Evolutionary conservation across 345 rosid species (phyloP), one percentile per base, ranked within the genome.

Genomic region (Lepidium didymum): DNA sequence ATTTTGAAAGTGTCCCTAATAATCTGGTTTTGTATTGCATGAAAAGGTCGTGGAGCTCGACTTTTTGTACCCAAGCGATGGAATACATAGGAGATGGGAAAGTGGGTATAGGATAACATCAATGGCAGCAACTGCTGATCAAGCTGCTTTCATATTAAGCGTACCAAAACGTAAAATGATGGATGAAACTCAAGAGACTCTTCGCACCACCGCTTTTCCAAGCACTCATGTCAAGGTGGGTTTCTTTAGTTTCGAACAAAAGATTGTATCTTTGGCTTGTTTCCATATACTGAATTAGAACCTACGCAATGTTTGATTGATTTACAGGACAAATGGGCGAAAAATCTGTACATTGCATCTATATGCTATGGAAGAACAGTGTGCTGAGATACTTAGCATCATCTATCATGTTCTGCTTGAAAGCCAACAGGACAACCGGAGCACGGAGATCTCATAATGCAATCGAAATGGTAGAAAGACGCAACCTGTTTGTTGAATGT

Each of bases 171-270:
- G 85, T 74, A 87, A 79, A 67, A 87, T 85, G 8, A 6, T 64
- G 2, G 99, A 91, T 80, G 99, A 86, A 82, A 91, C 93, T 14
- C 99, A 95, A 75, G 99, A 95, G 80, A 95, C 99, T 9, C 91
- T 95, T 58, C 83, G 96, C 59, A 91, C 97, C 40, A 79, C 97
- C 0, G 81, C 90, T 12, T 95, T 95, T 76, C 97, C 97, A 10
- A 86, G 96, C 41, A 74, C 86, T 3, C 97, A 89, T 77, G 97
- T 91, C 70, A 95, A 91, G 99, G 99, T 95, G 18, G 34, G 51
- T 47, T 62, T 75, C 53, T 34, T 23, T 36, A 3, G 33, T 16
- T 19, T 27, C 37, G 27, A 53, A 54, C 69, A 45, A 45, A 29
- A 68, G 50, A 8, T 36, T 53, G 8, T 36, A 45, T 2, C 18